Base-by-base conservation (phyloP, 805 yeast species). In the Candida hungchunana region DNA sequence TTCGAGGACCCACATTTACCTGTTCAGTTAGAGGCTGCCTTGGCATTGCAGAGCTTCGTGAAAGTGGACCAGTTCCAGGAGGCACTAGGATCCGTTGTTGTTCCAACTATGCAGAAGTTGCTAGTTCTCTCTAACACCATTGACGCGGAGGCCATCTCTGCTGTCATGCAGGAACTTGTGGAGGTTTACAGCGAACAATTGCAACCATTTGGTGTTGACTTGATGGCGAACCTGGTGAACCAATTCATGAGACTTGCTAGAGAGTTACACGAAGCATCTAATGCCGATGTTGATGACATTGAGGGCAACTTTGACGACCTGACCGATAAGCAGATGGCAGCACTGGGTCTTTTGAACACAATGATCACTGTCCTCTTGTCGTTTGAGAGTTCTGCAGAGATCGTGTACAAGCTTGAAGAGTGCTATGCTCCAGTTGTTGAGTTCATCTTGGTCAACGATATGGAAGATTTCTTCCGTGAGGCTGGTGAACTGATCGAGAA, bases 141-240 rank as follows among this genome's bases (percentile, higher is more conserved):
- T 46, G 98, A 90, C 51, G 78, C 82, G 39, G 98, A 93, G 54
- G 75, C 88, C 2, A 72, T 93, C 19, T 77, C 95, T 16, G 83
- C 82, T 17, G 96, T 90, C 6, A 87, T 90, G 82, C 97, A 90
- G 66, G 96, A 89, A 51, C 82, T 93, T 56, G 97, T 90, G 20
- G 96, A 89, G 54, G 77, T 75, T 40, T 93, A 82, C 60, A 73
- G 95, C 5, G 84, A 80, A 46, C 94, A 90, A 59, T 68, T 90
- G 48, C 93, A 88, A 42, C 97, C 98, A 13, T 90, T 85, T 58
- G 90, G 95, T 25, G 67, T 77, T n/a, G 81, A 82, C 39, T 60
- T 83, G 37, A 75, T 77, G 56, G 61, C 54, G 56, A 73, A 78
- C 53, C 63, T 82, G 48, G 79, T 80, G 12, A 76, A 77, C 32